Conservation (phyloP, 2,329 filamentous ascomycete species). For the Penicillium janthinellum region DNA sequence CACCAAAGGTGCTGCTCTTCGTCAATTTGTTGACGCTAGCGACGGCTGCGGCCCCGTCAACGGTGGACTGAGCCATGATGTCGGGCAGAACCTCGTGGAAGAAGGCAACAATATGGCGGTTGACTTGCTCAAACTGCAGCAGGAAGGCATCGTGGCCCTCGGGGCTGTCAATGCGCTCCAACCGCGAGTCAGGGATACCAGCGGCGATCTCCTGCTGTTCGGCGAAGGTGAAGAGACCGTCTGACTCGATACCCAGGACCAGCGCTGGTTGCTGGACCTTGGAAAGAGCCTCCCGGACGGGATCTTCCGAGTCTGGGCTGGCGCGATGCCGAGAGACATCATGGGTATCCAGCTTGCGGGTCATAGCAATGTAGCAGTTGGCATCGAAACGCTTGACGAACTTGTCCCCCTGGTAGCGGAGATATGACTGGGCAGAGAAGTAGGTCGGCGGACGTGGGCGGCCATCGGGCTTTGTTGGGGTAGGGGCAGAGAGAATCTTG, state of each 20-base stretch:
- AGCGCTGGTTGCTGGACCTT: conserved; percentile 86
- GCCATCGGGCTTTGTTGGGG: conserved; percentile 27
- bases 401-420: conserved; percentile 93
- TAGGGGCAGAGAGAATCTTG: conserved; percentile 51
- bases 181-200: conserved; percentile 72
- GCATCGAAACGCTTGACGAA: conserved; percentile 97
- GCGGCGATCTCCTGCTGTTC: conserved; percentile 91
- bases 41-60: conserved; percentile 51
- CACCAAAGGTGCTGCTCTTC: conserved; percentile 90
- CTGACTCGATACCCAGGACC: conserved; percentile 90
- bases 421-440: conserved; percentile 96
- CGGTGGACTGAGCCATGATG: conserved; percentile 72
- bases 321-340: conserved; percentile 81
- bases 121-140: conserved; percentile 96
- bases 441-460: conserved; percentile 69
- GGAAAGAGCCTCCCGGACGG: conserved; percentile 73
- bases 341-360: conserved; percentile 95
- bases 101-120: conserved; percentile 81
- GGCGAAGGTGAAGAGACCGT: conserved; percentile 94
- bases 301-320: conserved; percentile 39
- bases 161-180: conserved; percentile 87
- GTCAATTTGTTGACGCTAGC: conserved; percentile 64
- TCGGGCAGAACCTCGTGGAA: conserved; percentile 80
- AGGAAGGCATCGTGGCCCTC: conserved; percentile 97
- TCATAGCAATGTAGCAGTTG: conserved; percentile 99